A percentile compares a stretch with the other conserved stretches of the same genome.
Evolutionary conservation across 2,329 filamentous ascomycete genomes (phyloP).

Genomic region (Xylaria hypoxylon): DNA sequence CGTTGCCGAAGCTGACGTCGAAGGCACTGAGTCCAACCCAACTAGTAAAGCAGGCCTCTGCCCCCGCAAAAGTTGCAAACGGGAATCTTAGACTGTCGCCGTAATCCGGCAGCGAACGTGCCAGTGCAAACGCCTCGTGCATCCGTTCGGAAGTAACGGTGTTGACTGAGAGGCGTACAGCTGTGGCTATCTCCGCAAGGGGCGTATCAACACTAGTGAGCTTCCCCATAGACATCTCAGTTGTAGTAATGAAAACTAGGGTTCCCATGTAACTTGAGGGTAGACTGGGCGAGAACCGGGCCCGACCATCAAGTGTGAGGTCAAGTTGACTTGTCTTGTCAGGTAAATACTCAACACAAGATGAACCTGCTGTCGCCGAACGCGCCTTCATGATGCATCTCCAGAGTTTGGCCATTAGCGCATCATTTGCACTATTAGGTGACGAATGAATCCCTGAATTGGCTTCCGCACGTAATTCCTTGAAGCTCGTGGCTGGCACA

Average conservation of each 20-base stretch:
- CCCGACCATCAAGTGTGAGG: conserved; percentile 20
- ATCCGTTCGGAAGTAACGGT: conserved; percentile 18
- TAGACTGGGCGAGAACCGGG: neutral
- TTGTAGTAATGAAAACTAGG: conserved; percentile 19
- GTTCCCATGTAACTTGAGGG: conserved; percentile 22
- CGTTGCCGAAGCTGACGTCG: conserved; percentile 19
- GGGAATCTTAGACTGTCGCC: conserved; percentile 16
- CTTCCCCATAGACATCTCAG: conserved; percentile 16
- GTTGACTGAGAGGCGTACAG: conserved; percentile 13
- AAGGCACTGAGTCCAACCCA: conserved; percentile 23
- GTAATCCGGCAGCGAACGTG: conserved; percentile 19
- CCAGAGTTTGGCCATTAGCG: conserved; percentile 24
- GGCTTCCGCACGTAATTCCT: conserved; percentile 20
- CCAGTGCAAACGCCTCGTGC: conserved; percentile 20
- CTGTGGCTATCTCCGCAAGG: conserved; percentile 14
- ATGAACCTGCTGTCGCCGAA: neutral
- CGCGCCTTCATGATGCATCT: conserved; percentile 23
- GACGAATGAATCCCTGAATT: neutral
- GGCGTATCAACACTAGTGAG: conserved; percentile 12
- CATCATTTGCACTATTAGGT: conserved; percentile 19
- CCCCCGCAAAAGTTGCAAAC: conserved; percentile 16
- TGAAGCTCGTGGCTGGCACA: conserved; percentile 14
- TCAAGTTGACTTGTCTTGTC: conserved; percentile 16
- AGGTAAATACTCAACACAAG: conserved; percentile 8
- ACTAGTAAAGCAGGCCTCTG: conserved; percentile 24